Base-by-base conservation (phyloP, 2,329 filamentous ascomycete genomes). In the Exophiala aquamarina region DNA sequence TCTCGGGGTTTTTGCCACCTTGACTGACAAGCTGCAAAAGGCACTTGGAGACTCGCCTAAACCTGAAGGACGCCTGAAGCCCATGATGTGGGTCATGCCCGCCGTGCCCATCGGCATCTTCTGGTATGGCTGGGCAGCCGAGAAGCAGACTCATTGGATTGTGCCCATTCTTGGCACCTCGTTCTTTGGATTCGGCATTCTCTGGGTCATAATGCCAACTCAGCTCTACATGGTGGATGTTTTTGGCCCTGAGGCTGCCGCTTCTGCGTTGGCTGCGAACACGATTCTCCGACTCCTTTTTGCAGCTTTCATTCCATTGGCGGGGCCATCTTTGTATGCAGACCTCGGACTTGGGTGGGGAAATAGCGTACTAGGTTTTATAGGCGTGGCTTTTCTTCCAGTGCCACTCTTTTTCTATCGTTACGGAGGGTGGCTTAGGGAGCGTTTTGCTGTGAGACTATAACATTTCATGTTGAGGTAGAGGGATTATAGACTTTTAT, bases 171-270 rank as follows among this genome's bases (percentile, higher is more conserved):
- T 64, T 38, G 55, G 61, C 29, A 56, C 56, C 33, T 32, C 35
- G 33, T 43, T 61, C 28, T 44, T 66, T 39, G 59, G 63, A 1
- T 37, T 64, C 44, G 61, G 61, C 40, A 23, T 35, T 35, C 35
- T 57, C 38, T 63, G 49, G 42, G 26, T 55, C 20, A 40, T 52
- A 34, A 53, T 64, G 48, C 59, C 63, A 2, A 47, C 49, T 17
- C 62, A 65, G 32, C 50, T 69, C 1, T 69, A 69, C 47, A 49
- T 67, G 18, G 51, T 67, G 11, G 66, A 69, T 39, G 57, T 54
- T 2, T 68, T 66, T 54, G 59, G 61, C 9, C 50, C 60, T 7
- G 47, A 58, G 28, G 61, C 52, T 13, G 63, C 61, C 13, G 66
- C 66, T 2, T 67, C 64, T 13, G 66, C 66, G 4, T 37, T 68